A percentile compares a stretch with the other conserved stretches of the same genome.
phyloP scores from a whole-genome alignment of 2,329 filamentous ascomycete genomes.

The Sclerotinia glacialis region DNA sequence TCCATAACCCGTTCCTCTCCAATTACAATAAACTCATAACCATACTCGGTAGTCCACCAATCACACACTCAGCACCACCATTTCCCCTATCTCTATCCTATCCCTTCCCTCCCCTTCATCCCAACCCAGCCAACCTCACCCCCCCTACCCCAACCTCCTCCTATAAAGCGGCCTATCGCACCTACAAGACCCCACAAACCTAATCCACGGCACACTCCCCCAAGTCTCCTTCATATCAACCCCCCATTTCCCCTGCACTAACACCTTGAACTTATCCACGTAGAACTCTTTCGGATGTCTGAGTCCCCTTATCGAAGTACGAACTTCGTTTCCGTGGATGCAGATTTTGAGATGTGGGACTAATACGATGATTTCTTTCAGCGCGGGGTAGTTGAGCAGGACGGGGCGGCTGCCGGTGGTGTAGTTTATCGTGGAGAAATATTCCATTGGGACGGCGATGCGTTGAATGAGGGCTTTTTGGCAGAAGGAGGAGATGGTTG shows the following conservation, averaged over 20 bases:
- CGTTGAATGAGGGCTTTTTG: neutral
- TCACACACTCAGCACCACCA: neutral
- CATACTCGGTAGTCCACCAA: neutral
- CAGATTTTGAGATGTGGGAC: neutral
- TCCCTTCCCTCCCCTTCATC: neutral
- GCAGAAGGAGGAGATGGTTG: neutral
- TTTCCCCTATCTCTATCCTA: neutral
- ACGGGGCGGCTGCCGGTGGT: neutral
- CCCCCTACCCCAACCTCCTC: no score
- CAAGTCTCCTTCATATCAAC: neutral
- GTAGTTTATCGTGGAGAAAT: neutral
- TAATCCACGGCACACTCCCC: neutral
- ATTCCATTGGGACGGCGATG: neutral
- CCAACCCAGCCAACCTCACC: neutral
- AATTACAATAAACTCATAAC: no score
- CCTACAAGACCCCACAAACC: neutral
- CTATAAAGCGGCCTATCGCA: neutral
- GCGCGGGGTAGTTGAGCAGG: neutral
- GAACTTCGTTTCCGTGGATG: neutral
- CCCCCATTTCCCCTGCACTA: neutral
- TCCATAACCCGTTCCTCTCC: no score
- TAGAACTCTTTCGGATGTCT: neutral
- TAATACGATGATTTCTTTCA: neutral
- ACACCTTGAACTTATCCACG: neutral
- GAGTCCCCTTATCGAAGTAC: rapidly evolving